Evolutionary conservation across 1,284 basidiomycete species (phyloP), one percentile per base, ranked within the genome.

Genomic region (Ganoderma resinaceum): DNA sequence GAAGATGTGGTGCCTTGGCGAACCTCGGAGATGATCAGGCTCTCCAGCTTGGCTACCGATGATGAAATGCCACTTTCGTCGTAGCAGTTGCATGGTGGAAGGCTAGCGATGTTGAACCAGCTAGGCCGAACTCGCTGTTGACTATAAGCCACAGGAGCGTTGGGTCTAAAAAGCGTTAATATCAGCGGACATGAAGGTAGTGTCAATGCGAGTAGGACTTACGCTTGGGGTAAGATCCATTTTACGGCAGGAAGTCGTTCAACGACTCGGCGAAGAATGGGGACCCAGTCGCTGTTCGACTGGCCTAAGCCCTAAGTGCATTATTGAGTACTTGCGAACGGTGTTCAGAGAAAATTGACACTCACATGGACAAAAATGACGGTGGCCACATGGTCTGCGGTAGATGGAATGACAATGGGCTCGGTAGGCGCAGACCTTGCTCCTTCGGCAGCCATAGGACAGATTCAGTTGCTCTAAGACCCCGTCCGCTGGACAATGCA

Each of bases 221-320:
- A 85, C 83, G 83, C 82, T 72, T 85, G 82, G 2, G 83, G 83
- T 29, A 84, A 71, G 33, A 85, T 74, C 83, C 83, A 85, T 68
- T 81, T 78, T 7, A 84, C 75, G 55, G 76, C 76, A 5, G 83
- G 82, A n/a, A 84, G 76, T 35, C 73, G 75, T 18, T 76, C 73
- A 12, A 81, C 79, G 20, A 84, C 70, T 49, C 77, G 78, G 65
- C 79, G 76, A 18, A 78, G 68, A 37, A 79, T 74, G 1, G 76
- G 71, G 49, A 75, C 72, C 83, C 84, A 84, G 0, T 76, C 75
- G 29, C 78, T 63, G 59, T 77, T 79, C 7, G 74, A 77, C 69
- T 84, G 83, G 20, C 83, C 83, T 2, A 84, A 66, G 16, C 83
- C 83, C 83, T 85, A 43, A 7, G 46, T 37, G n/a, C 43, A 46